Percentiles rank a stretch among this genome's conserved stretches.
Conservation (phyloP, 768 basidiomycete genomes). For the Pulveroboletus sp. region DNA sequence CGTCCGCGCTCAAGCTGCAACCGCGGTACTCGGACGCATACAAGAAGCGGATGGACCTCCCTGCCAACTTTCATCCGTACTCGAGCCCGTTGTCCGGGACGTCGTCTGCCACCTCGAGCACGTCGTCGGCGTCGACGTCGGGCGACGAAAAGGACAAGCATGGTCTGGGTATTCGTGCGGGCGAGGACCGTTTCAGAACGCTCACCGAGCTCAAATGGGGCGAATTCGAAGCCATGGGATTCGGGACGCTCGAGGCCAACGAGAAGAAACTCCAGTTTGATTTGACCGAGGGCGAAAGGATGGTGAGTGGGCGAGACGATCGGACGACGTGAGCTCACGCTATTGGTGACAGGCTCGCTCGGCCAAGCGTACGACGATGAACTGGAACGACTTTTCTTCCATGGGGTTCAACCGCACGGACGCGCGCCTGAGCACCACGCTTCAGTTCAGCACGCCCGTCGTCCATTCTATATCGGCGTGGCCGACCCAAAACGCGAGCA, state of each 20-base stretch:
- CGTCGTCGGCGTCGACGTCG: conserved; percentile 35
- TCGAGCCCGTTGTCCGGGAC: conserved; percentile 25
- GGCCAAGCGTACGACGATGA: conserved; percentile 77
- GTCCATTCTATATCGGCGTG: conserved; percentile 60
- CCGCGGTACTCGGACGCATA: conserved; percentile 73
- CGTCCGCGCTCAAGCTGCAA: conserved; percentile 52
- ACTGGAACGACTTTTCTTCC: conserved; percentile 86
- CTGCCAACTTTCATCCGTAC: conserved; percentile 55
- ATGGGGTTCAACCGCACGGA: conserved; percentile 81
- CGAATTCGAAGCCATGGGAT: conserved; percentile 83
- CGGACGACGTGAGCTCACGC: conserved; percentile 7
- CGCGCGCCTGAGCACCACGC: conserved; percentile 68
- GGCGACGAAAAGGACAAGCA: conserved; percentile 30
- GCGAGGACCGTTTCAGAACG: conserved; percentile 72
- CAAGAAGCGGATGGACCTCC: conserved; percentile 73
- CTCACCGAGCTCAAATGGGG: conserved; percentile 90
- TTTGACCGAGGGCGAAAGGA: conserved; percentile 81
- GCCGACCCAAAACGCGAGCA: conserved; percentile 70
- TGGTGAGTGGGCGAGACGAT: conserved; percentile 34
- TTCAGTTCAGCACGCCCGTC: conserved; percentile 68
- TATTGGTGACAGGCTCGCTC: conserved; percentile 46
- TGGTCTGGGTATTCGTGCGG: conserved; percentile 37
- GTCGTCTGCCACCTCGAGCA: conserved; percentile 43
- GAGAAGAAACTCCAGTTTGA: conserved; percentile 88
- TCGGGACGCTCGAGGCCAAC: conserved; percentile 47